Evolutionary conservation across 306 rosid species (phyloP).

Genomic region (Cajanus cajan): DNA sequence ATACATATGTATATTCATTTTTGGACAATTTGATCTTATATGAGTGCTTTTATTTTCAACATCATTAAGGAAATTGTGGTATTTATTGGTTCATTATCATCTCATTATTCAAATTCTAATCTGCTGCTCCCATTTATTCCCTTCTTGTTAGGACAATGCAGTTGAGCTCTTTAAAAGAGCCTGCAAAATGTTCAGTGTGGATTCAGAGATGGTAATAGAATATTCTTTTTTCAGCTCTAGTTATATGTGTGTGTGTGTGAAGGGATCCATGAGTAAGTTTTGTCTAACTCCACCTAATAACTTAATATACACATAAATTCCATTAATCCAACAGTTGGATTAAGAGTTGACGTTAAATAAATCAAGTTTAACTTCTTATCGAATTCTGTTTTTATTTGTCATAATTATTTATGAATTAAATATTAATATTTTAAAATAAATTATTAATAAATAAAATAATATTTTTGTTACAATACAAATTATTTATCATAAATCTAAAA

Average conservation of each 20-base stretch:
- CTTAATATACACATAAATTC: background rate
- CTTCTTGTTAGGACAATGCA: slow-evolving; percentile 71
- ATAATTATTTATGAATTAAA: no score
- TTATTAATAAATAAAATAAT: no score
- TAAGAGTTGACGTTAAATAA: background rate
- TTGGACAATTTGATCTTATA: background rate
- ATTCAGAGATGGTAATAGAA: slow-evolving; percentile 78
- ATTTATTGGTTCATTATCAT: background rate
- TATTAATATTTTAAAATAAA: no score
- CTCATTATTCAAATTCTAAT: slow-evolving; percentile 21
- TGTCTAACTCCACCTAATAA: background rate
- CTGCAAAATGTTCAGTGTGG: slow-evolving; percentile 82
- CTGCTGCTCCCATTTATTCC: slow-evolving; percentile 7
- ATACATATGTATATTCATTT: background rate
- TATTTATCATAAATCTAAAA: no score
- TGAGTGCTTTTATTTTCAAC: slow-evolving; percentile 8
- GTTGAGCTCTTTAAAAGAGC: slow-evolving; percentile 82
- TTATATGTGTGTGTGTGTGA: background rate
- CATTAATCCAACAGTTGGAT: background rate
- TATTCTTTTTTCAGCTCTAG: slow-evolving; percentile 20
- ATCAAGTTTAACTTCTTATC: no score
- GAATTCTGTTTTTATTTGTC: no score
- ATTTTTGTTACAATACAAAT: no score
- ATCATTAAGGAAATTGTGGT: slow-evolving; percentile 1
- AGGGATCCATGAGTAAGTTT: background rate